Percentiles rank a stretch among this genome's conserved stretches.
phyloP scores from a whole-genome alignment of 306 rosid species.

The Lathyrus sativus region DNA sequence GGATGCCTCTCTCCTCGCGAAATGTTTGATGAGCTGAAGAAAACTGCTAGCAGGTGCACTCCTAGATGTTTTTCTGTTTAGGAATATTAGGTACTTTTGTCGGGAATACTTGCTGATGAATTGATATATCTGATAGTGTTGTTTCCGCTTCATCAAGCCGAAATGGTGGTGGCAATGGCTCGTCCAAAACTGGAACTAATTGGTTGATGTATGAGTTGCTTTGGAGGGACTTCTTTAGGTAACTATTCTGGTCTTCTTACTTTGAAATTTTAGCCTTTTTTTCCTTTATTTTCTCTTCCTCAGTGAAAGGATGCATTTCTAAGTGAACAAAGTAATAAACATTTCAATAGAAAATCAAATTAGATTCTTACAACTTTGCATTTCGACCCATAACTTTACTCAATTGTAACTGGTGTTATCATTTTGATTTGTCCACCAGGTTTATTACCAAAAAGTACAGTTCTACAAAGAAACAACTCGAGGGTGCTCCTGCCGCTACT shows the following conservation, averaged over 20 bases:
- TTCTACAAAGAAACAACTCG: slow-evolving; percentile 68
- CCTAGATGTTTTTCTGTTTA: slow-evolving; percentile 28
- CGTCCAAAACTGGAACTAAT: slow-evolving; percentile 61
- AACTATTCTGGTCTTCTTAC: slow-evolving; percentile 31
- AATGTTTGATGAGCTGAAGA: slow-evolving; percentile 82
- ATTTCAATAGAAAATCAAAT: too few relatives aligned
- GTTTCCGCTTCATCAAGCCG: slow-evolving; percentile 58
- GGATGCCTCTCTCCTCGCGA: slow-evolving; percentile 95
- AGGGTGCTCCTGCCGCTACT: slow-evolving; percentile 67
- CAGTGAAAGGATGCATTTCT: too few relatives aligned
- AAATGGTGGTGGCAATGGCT: slow-evolving; percentile 60
- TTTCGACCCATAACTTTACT: not conserved
- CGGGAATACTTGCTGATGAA: slow-evolving; percentile 29
- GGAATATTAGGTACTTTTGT: not conserved
- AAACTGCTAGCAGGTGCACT: slow-evolving; percentile 68
- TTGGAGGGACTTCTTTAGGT: slow-evolving; percentile 99
- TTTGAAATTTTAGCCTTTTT: slow-evolving; percentile 5
- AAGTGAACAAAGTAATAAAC: too few relatives aligned
- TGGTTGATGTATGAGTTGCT: slow-evolving; percentile 91
- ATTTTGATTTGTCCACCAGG: slow-evolving; percentile 55
- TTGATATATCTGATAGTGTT: slow-evolving; percentile 41
- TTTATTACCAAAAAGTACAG: slow-evolving; percentile 87
- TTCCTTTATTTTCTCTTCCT: not conserved
- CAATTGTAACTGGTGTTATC: slow-evolving; percentile 3
- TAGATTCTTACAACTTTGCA: not conserved